Evolutionary conservation across 148 eudicot genomes (phyloP), one percentile per base, ranked within the genome.

Genomic region (Gaultheria prostrata): DNA sequence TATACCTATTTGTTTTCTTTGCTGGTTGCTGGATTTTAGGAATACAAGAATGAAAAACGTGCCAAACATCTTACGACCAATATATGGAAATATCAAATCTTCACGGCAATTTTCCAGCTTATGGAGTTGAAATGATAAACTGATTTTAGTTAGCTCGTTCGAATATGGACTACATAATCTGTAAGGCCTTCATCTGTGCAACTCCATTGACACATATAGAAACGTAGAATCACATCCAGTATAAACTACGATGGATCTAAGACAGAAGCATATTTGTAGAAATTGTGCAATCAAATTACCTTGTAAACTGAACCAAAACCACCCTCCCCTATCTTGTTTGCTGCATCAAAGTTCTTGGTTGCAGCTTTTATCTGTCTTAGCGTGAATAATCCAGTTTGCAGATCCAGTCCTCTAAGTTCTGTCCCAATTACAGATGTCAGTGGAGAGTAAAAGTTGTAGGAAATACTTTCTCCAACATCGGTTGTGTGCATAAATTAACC

Each of bases 231-330:
- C 59, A 30, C 56, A 48, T 8, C 28, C n/a, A 49, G 20, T n/a
- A 28, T 0, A 67, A 67, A 26, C 72, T 11, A 67, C 3, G 7
- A 30, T 18, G 21, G 78, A 78, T 54, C 8, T 5, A 4, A 17
- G 65, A 39, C 35, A 49, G 20, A 35, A 43, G 39, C 35, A 79
- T 49, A 50, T 15, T 3, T 61, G 33, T 33, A 54, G 33, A 33
- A 8, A 6, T 4, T 33, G 6, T 5, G 32, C 45, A 82, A 15
- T 3, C 24, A 85, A 51, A 80, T 39, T 82, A 91, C 93, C 93
- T 89, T 91, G 84, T 89, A 89, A 79, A 91, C 93, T 8, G 87
- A 65, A 81, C 93, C 93, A 83, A 91, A 91, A 74, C 93, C 93
- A 78, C 93, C 93, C 83, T 91, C 93, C 33, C 93, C 93, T 59